Evolutionary conservation across 2,329 filamentous ascomycete species (phyloP).

Genomic region (Penicillium capsulatum): DNA sequence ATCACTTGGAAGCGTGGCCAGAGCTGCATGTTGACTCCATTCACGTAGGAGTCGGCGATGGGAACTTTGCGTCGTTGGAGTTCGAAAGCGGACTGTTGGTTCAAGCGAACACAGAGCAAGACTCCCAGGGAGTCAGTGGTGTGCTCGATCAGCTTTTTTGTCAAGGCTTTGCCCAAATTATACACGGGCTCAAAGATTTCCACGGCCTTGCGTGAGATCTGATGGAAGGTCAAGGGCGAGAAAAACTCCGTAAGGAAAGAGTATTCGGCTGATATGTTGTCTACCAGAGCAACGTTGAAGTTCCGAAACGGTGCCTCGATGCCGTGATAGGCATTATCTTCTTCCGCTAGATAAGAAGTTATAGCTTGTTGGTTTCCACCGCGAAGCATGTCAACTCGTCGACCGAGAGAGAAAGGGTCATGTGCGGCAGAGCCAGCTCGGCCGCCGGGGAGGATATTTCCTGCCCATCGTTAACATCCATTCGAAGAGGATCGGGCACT

Average conservation of each 20-base stretch:
- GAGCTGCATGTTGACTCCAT: constrained; percentile 89
- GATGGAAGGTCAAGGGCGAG: constrained; percentile 67
- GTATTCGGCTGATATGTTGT: constrained; percentile 93
- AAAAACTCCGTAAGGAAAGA: constrained; percentile 91
- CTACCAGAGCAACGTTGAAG: constrained; percentile 88
- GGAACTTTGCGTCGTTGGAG: constrained; percentile 88
- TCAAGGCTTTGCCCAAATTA: constrained; percentile 71
- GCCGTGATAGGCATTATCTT: constrained; percentile 79
- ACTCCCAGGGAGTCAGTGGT: constrained; percentile 82
- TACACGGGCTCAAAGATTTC: constrained; percentile 90
- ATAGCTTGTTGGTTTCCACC: constrained; percentile 70
- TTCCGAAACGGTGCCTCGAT: constrained; percentile 88
- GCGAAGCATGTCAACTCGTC: constrained; percentile 76
- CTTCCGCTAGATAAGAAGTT: constrained; percentile 84
- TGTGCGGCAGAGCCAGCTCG: constrained; percentile 50
- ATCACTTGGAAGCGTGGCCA: constrained; percentile 94
- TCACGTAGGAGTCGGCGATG: constrained; percentile 84
- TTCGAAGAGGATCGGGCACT: constrained; percentile 1
- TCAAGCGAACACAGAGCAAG: constrained; percentile 85
- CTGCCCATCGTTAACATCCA: constrained; percentile 19
- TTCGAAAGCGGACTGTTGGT: constrained; percentile 91
- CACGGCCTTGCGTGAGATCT: constrained; percentile 76
- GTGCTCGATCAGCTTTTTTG: constrained; percentile 69
- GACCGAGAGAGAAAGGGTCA: constrained; percentile 84
- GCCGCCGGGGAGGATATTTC: constrained; percentile 37